These are phyloP conservation scores for Plantago ovata DNA, from an alignment of 257 asterid species.

Conservation along the genomic window DNA sequence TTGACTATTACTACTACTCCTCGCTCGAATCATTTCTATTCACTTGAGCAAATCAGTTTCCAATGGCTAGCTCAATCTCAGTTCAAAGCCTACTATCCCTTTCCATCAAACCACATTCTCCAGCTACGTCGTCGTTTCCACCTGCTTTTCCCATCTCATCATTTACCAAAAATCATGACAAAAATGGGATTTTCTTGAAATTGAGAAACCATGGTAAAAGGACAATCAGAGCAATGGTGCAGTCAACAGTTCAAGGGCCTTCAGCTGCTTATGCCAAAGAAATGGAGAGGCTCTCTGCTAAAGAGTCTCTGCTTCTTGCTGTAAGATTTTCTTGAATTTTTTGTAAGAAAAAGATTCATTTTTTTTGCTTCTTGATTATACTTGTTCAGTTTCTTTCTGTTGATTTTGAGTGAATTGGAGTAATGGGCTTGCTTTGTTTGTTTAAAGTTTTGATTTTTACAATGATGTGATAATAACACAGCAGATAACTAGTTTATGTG, in stretches of 20 bases:
- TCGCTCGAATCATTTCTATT: not conserved
- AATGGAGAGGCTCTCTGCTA: conserved; percentile 90
- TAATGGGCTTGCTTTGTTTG: conserved; percentile 14
- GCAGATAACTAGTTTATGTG: conserved; percentile 8
- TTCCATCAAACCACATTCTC: conserved; percentile 20
- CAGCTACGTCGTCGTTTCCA: conserved; percentile 9
- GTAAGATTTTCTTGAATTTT: conserved; percentile 28
- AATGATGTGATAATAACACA: not conserved
- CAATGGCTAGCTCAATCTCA: conserved; percentile 38
- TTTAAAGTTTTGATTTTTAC: conserved; percentile 8
- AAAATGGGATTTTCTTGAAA: conserved; percentile 10
- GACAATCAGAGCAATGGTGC: conserved; percentile 45
- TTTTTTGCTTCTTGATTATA: not conserved
- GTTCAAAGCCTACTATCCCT: conserved; percentile 21
- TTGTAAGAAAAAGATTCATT: not conserved
- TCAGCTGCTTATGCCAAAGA: conserved; percentile 85
- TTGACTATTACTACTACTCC: not conserved
- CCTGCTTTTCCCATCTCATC: not conserved
- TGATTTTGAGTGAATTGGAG: not conserved
- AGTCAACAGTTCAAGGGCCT: conserved; percentile 66
- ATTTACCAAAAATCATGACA: conserved; percentile 18
- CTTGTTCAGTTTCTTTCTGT: not conserved
- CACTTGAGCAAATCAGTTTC: not conserved
- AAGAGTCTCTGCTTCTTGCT: conserved; percentile 86
- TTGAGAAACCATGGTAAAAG: conserved; percentile 8